Conservation (phyloP, 768 basidiomycete genomes). For the Kwoniella bestiolae region DNA sequence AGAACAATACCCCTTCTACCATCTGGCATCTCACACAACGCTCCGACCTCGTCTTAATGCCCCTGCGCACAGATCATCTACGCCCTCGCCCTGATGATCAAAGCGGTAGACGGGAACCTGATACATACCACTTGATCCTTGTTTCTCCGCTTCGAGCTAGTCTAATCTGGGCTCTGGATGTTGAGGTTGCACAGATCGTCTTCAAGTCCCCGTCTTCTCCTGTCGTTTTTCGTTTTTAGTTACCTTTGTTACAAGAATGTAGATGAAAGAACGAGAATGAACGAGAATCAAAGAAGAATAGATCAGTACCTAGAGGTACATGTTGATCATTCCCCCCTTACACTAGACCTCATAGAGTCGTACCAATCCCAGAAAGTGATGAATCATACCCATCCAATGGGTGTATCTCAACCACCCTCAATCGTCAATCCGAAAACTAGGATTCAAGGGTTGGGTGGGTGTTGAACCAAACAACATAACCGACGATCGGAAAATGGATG, state of each 20-base stretch:
- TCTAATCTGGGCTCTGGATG: not conserved
- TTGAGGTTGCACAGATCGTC: not conserved
- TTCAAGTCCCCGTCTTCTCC: not conserved
- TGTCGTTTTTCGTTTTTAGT: not conserved
- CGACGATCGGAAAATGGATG: conserved; percentile 1
- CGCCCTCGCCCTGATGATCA: not conserved
- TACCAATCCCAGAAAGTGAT: no score
- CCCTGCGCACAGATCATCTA: not conserved
- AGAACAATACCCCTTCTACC: no score
- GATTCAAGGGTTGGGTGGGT: not conserved
- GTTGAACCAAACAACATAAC: not conserved
- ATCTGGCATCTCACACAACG: no score
- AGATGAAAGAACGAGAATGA: not conserved
- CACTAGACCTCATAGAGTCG: not conserved
- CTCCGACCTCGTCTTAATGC: not conserved
- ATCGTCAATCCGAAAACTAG: not conserved
- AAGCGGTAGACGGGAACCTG: not conserved
- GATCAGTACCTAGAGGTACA: not conserved
- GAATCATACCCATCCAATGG: not conserved
- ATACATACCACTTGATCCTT: not conserved
- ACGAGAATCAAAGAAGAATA: not conserved
- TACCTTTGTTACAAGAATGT: no score
- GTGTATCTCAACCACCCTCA: not conserved
- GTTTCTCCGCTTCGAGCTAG: not conserved
- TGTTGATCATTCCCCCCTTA: conserved; percentile 1